Base-by-base conservation (phyloP, 176 grass and related monocot genomes). In the Bothriochloa decipiens region DNA sequence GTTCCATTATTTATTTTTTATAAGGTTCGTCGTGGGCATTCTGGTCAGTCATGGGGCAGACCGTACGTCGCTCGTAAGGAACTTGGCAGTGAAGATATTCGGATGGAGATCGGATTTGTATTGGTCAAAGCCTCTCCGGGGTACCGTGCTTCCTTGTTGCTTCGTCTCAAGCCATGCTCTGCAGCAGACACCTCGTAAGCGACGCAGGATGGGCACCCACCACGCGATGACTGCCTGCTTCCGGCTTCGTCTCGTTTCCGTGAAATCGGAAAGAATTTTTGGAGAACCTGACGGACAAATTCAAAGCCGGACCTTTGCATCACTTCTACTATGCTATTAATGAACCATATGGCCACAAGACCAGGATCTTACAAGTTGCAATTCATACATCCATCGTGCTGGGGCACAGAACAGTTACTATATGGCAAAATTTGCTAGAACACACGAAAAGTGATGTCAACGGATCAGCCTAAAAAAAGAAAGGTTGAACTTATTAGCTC, bases 51-150 rank as follows among this genome's bases (percentile, higher is more conserved):
- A 37, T 70, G 29, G 1, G 33, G 20, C 7, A 29, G 23, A 26
- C 77, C 46, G 47, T 68, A 40, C 85, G 77, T 81, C 49, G 17
- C 37, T 77, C 20, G 15, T 0, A 83, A 82, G 86, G 86, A 83
- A 41, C 80, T 74, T 87, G 63, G 37, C 17, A 32, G 79, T 26
- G 79, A 70, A 87, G 78, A 75, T 82, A 82, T 15, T 11, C 65
- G 11, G 5, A 12, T 2, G 28, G 22, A 37, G 76, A 80, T 72
- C 22, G n/a, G 39, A 27, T 9, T 62, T 9, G 63, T 15, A 29
- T 65, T 80, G 35, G 77, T 72, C 68, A 63, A 80, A 52, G 63
- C 41, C 22, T 40, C 8, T 63, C 9, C 3, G 10, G 57, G 57
- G 57, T 11, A 33, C 77, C 22, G 2, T 49, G 62, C 62, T 80